phyloP scores from a whole-genome alignment of 805 yeast species.

The Hanseniaspora valbyensis region DNA sequence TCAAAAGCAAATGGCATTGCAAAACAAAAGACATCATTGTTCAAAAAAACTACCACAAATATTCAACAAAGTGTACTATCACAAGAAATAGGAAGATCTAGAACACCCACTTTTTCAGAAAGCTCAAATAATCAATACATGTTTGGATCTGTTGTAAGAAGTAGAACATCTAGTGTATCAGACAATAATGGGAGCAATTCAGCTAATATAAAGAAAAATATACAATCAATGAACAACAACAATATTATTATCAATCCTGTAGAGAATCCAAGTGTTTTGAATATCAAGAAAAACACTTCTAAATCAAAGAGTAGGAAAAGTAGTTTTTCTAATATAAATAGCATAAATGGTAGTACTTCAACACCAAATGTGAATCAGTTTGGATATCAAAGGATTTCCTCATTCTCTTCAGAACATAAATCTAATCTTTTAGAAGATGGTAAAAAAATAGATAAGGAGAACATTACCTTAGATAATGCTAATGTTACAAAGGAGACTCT shows the following conservation, averaged over 20 bases:
- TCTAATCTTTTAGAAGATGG: slow-evolving; percentile 3
- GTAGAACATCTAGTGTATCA: slow-evolving; percentile 15
- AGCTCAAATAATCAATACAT: neutral
- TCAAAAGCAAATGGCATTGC: neutral
- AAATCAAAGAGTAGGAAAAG: neutral
- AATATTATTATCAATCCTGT: too few relatives aligned
- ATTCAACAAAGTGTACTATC: neutral
- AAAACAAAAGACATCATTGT: slow-evolving; percentile 12
- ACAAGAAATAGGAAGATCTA: slow-evolving; percentile 12
- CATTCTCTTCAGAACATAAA: slow-evolving; percentile 14
- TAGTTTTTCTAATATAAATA: neutral
- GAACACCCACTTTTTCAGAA: slow-evolving; percentile 8
- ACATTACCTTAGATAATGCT: neutral
- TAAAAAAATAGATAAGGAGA: slow-evolving; percentile 6
- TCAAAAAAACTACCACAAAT: slow-evolving; percentile 1
- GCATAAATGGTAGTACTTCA: neutral
- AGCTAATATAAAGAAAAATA: slow-evolving; percentile 9
- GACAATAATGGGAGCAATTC: slow-evolving; percentile 9
- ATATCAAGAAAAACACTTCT: slow-evolving; percentile 4
- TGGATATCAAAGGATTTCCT: slow-evolving; percentile 3
- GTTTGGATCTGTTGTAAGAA: slow-evolving; percentile 6
- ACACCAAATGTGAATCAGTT: neutral
- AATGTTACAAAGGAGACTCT: slow-evolving; percentile 3
- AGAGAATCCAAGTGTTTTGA: neutral
- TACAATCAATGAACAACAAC: neutral